phyloP scores from a whole-genome alignment of 2,329 filamentous ascomycete genomes.

The Colletotrichum truncatum region DNA sequence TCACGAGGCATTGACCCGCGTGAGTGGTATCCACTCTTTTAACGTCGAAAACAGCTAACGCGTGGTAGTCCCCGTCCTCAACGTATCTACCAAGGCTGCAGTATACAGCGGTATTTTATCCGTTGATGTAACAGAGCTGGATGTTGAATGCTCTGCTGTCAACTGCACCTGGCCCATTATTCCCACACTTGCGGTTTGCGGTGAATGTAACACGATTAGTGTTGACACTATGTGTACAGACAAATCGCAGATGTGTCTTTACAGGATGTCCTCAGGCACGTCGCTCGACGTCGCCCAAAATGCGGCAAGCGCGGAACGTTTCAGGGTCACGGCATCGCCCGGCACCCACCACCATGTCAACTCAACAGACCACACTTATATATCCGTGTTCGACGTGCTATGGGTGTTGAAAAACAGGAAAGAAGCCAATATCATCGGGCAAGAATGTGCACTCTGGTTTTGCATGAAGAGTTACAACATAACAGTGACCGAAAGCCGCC shows the following conservation, averaged over 20 bases:
- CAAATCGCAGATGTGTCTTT: conserved; percentile 37
- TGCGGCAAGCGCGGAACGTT: conserved; percentile 35
- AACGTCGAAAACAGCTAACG: neutral
- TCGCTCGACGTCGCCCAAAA: conserved; percentile 35
- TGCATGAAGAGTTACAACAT: conserved; percentile 44
- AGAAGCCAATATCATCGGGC: conserved; percentile 33
- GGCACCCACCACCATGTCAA: conserved; percentile 25
- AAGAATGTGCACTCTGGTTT: conserved; percentile 48
- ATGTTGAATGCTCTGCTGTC: conserved; percentile 39
- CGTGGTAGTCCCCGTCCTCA: conserved; percentile 32
- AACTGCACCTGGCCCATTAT: conserved; percentile 48
- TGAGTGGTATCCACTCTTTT: neutral
- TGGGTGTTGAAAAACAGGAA: conserved; percentile 36
- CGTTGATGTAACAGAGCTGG: conserved; percentile 36
- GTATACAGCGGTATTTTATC: conserved; percentile 48
- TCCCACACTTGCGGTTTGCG: conserved; percentile 47
- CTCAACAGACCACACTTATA: conserved; percentile 36
- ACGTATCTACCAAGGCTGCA: conserved; percentile 47
- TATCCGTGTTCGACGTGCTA: conserved; percentile 47
- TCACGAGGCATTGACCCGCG: conserved; percentile 30
- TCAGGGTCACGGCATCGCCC: conserved; percentile 38
- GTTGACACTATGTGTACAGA: conserved; percentile 33
- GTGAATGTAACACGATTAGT: conserved; percentile 36
- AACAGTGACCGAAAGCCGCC: conserved; percentile 38
- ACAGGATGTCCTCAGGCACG: conserved; percentile 40